Base-by-base conservation (phyloP, 1,284 basidiomycete genomes). In the Sporisorium reilianum region DNA sequence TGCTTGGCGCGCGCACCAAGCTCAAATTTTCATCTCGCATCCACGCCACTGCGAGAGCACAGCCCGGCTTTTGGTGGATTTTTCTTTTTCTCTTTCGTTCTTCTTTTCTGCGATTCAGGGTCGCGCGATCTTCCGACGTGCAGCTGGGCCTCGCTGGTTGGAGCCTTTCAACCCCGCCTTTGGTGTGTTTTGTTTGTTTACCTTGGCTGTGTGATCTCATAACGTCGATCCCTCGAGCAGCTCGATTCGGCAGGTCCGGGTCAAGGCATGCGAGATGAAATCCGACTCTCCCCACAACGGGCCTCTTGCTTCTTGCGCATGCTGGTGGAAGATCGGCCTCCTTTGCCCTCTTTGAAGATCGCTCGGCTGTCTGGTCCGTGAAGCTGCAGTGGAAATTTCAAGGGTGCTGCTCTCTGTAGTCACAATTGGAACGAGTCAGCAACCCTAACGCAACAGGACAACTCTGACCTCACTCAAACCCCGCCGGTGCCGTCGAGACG, bases 171-270 rank as follows among this genome's bases (percentile, higher is more conserved):
- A 20, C 38, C n/a, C 38, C 38, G n/a, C 38, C 38, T 41, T 41
- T 41, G n/a, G 26, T 30, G n/a, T n/a, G n/a, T 30, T 23, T 44
- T 44, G 10, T 8, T n/a, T 45, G 44, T 45, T 45, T 45, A 44
- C 44, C 10, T 41, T 41, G 6, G n/a, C n/a, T 10, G n/a, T 8
- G n/a, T n/a, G n/a, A n/a, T n/a, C n/a, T n/a, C n/a, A n/a, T n/a
- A n/a, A n/a, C n/a, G 3, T 20, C n/a, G 3, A n/a, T n/a, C n/a
- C 38, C 1, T 46, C 26, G 10, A 46, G 16, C 9, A 5, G 28
- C 45, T 46, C 26, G 45, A 28, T 30, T 46, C 30, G 45, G 45
- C 45, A 46, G 7, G 18, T 46, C 3, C 1, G 12, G 45, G 23
- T 3, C 22, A 45, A n/a, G 26, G 25, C 26, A 28, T 28, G 18